Percentiles rank a stretch among this genome's conserved stretches.
Conservation (phyloP, 2,329 filamentous ascomycete genomes). For the Hirsutella minnesotensis region DNA sequence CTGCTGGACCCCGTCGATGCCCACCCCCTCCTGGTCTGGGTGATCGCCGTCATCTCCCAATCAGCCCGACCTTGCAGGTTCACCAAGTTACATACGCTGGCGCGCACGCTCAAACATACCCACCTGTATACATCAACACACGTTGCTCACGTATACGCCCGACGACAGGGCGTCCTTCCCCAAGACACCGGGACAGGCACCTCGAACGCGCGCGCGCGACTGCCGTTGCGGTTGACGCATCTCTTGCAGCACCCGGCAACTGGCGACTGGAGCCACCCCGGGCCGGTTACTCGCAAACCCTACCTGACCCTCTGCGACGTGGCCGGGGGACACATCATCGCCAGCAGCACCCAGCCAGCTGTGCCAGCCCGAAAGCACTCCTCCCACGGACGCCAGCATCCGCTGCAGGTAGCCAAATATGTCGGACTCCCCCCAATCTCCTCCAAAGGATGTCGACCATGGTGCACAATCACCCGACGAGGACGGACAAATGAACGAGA, state of each 20-base stretch:
- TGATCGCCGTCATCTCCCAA: conserved; percentile 8
- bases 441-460: conserved; percentile 90
- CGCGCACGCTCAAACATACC: background rate
- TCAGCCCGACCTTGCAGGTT: conserved; percentile 3
- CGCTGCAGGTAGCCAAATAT: conserved; percentile 72
- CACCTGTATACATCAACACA: background rate
- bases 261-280: conserved; percentile 26
- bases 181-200: conserved; percentile 25
- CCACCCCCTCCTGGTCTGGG: conserved; percentile 2
- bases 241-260: conserved; percentile 41
- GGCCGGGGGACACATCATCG: conserved; percentile 47
- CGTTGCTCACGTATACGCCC: conserved; percentile 3
- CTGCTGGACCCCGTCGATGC: background rate
- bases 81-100: background rate
- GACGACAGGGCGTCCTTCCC: conserved; percentile 8
- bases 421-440: conserved; percentile 77
- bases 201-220: conserved; percentile 7
- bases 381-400: conserved; percentile 49
- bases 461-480: conserved; percentile 87
- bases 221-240: conserved; percentile 35
- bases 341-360: conserved; percentile 29
- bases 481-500: conserved; percentile 87
- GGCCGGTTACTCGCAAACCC: conserved; percentile 32
- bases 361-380: conserved; percentile 44
- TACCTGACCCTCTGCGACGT: conserved; percentile 42